These are phyloP conservation scores for Sporothrix sp. DNA, from an alignment of 2,329 filamentous ascomycete species.

Conservation along the genomic window DNA sequence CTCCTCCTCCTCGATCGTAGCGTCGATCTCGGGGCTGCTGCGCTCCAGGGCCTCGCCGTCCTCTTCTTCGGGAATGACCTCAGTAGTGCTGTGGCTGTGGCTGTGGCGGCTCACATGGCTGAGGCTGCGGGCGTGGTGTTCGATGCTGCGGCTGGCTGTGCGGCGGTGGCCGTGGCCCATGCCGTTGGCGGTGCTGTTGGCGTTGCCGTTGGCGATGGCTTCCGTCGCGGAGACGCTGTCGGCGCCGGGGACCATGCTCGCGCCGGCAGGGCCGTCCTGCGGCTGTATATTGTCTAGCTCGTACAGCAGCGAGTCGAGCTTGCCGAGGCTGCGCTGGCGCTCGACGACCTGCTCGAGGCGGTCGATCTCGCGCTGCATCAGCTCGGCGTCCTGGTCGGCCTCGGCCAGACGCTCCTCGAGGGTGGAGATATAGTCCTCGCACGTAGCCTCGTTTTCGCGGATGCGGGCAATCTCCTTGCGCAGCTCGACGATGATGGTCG, in stretches of 20 bases:
- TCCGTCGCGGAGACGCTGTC: constrained; percentile 4
- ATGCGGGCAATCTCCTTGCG: constrained; percentile 84
- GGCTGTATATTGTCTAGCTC: constrained; percentile 75
- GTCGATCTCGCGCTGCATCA: constrained; percentile 96
- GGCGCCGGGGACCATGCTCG: background rate
- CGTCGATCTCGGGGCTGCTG: constrained; percentile 9
- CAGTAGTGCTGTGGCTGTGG: constrained; percentile 30
- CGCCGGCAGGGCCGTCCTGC: constrained; percentile 26
- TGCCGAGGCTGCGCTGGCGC: constrained; percentile 86
- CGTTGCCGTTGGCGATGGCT: background rate
- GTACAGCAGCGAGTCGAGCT: constrained; percentile 83
- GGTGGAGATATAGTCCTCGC: constrained; percentile 95
- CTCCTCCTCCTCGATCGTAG: constrained; percentile 21
- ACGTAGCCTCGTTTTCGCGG: constrained; percentile 79
- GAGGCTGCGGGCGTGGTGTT: constrained; percentile 42
- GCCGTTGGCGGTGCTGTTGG: constrained; percentile 28
- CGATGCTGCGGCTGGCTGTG: constrained; percentile 31
- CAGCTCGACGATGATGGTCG: constrained; percentile 72
- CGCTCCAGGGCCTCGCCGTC: constrained; percentile 24
- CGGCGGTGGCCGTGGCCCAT: constrained; percentile 36
- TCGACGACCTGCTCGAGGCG: constrained; percentile 91
- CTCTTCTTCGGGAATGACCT: constrained; percentile 46
- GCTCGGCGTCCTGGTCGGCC: constrained; percentile 86
- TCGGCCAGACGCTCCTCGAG: constrained; percentile 92
- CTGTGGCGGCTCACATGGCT: constrained; percentile 46